Conservation (phyloP, 2,329 filamentous ascomycete genomes). For the Pyrenophora tritici-repentis region DNA sequence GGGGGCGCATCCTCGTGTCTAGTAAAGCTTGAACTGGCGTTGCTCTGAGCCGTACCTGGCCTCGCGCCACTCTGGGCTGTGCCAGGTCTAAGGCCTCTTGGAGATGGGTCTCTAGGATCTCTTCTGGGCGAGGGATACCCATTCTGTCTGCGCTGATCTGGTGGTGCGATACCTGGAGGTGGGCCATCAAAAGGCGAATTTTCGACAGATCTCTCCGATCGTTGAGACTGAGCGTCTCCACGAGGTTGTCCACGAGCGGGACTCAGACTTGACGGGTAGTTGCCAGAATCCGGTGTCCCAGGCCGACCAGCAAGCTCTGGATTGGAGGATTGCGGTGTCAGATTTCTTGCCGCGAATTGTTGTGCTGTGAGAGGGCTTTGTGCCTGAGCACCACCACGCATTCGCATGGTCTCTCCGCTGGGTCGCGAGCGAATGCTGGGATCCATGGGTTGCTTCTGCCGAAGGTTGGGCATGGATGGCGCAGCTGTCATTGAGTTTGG, state of each 20-base stretch:
- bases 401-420: slow-evolving; percentile 44
- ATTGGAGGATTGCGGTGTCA: slow-evolving; percentile 49
- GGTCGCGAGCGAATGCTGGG: slow-evolving; percentile 40
- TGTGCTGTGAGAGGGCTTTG: slow-evolving; percentile 36
- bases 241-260: slow-evolving; percentile 33
- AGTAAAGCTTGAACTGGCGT: slow-evolving; percentile 36
- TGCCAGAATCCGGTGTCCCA: slow-evolving; percentile 39
- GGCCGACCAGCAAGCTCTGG: slow-evolving; percentile 44
- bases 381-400: slow-evolving; percentile 36
- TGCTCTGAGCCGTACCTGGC: slow-evolving; percentile 46
- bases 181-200: slow-evolving; percentile 31
- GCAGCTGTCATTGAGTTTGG: slow-evolving; percentile 28
- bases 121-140: slow-evolving; percentile 31
- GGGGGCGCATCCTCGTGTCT: slow-evolving; percentile 35
- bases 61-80: slow-evolving; percentile 42
- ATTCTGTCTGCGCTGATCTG: slow-evolving; percentile 39
- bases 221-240: slow-evolving; percentile 40
- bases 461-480: slow-evolving; percentile 34
- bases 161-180: slow-evolving; percentile 23
- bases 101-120: slow-evolving; percentile 42
- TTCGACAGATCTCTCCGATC: slow-evolving; percentile 36
- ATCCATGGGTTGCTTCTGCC: slow-evolving; percentile 43
- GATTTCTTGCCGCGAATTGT: slow-evolving; percentile 38
- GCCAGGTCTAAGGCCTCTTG: slow-evolving; percentile 40
- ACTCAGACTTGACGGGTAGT: slow-evolving; percentile 30